Percentiles rank a stretch among this genome's conserved stretches.
Conservation (phyloP, 1,284 basidiomycete species). For the Ustilago shanxiensis region DNA sequence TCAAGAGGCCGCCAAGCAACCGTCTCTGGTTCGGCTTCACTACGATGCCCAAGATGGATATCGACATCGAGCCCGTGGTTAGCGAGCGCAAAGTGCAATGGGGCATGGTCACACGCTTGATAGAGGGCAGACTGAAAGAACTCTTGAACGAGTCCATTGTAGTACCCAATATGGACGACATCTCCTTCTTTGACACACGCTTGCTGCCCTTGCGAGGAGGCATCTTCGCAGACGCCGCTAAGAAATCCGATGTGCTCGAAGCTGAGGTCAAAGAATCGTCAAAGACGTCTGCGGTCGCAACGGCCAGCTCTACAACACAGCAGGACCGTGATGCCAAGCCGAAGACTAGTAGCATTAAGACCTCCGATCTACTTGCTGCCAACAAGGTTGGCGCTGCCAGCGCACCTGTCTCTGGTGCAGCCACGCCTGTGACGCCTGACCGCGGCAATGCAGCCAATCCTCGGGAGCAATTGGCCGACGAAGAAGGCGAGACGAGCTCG, state of each 20-base stretch:
- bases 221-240: slow-evolving; percentile 84
- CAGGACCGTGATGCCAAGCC: slow-evolving; percentile 18
- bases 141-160: slow-evolving; percentile 92
- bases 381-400: slow-evolving; percentile 32
- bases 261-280: slow-evolving; percentile 12
- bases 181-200: slow-evolving; percentile 90
- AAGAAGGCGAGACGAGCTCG: slow-evolving; percentile 27
- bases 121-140: slow-evolving; percentile 88
- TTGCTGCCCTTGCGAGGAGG: slow-evolving; percentile 80
- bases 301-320: slow-evolving; percentile 5
- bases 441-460: slow-evolving; percentile 2
- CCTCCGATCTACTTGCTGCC: slow-evolving; percentile 32
- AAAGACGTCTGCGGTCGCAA: slow-evolving; percentile 13
- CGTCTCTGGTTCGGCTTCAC: slow-evolving; percentile 99
- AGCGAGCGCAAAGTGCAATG: slow-evolving; percentile 90
- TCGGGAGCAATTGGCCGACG: neutral
- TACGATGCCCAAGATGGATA: slow-evolving; percentile 86
- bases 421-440: slow-evolving; percentile 31
- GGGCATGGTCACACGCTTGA: slow-evolving; percentile 88
- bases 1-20: slow-evolving; percentile 95
- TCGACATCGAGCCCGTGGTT: slow-evolving; percentile 91
- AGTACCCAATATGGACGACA: slow-evolving; percentile 96
- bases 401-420: slow-evolving; percentile 45
- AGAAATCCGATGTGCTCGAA: slow-evolving; percentile 23
- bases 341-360: slow-evolving; percentile 9